Evolutionary conservation across 495 filamentous ascomycete genomes (phyloP).

Genomic region (Trichoderma orchidacearum): DNA sequence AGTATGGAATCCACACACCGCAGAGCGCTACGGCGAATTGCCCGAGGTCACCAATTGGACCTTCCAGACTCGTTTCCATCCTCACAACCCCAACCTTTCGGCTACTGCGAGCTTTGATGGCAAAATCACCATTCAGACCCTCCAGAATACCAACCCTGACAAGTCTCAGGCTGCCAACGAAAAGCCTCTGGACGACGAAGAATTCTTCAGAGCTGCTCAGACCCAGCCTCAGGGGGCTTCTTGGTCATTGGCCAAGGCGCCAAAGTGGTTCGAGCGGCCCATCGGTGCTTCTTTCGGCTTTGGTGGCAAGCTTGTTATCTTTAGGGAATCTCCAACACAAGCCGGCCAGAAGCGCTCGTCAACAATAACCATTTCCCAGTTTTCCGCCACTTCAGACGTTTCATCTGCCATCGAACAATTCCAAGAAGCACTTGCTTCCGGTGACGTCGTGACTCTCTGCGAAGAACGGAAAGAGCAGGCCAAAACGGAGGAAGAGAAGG

Average conservation of each 20-base stretch:
- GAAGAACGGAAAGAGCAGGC: constrained; percentile 61
- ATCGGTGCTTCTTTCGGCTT: constrained; percentile 88
- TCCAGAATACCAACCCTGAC: constrained; percentile 72
- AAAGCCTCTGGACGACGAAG: constrained; percentile 66
- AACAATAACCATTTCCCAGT: constrained; percentile 68
- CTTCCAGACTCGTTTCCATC: constrained; percentile 90
- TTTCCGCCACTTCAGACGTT: constrained; percentile 78
- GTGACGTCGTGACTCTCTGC: constrained; percentile 67
- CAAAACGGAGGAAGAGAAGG: constrained; percentile 76
- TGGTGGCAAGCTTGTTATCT: constrained; percentile 79
- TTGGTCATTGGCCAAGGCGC: constrained; percentile 75
- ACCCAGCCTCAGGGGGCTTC: constrained; percentile 77
- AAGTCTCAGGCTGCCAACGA: constrained; percentile 42
- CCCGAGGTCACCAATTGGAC: constrained; percentile 98
- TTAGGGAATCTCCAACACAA: constrained; percentile 42
- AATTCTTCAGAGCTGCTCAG: constrained; percentile 92
- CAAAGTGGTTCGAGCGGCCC: constrained; percentile 81
- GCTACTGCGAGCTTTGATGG: constrained; percentile 96
- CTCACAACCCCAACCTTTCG: constrained; percentile 76
- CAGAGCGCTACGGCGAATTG: constrained; percentile 78
- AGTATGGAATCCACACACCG: constrained; percentile 91
- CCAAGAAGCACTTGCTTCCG: constrained; percentile 64
- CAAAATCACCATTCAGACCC: constrained; percentile 80
- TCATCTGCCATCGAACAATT: constrained; percentile 76
- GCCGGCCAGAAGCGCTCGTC: constrained; percentile 51